These are phyloP conservation scores for Colletotrichum nymphaeae DNA, from an alignment of 2,329 filamentous ascomycete species.

Conservation along the genomic window DNA sequence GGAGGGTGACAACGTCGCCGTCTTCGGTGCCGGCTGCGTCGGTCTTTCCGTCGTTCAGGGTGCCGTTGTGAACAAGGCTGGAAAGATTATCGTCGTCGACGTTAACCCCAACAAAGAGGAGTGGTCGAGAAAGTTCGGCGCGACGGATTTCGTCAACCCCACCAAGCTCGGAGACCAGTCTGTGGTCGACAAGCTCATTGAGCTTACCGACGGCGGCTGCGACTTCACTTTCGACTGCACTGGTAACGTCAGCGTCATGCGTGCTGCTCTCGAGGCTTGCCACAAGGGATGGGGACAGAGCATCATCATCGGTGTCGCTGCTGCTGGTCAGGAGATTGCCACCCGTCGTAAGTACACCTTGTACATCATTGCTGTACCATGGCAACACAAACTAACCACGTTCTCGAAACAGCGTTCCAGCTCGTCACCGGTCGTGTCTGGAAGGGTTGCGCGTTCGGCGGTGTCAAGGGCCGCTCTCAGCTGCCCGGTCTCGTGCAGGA, in stretches of 20 bases:
- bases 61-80: slow-evolving; percentile 84
- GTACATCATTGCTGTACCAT: background rate
- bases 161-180: slow-evolving; percentile 80
- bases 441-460: slow-evolving; percentile 98
- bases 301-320: slow-evolving; percentile 97
- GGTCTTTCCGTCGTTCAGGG: slow-evolving; percentile 96
- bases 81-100: slow-evolving; percentile 78
- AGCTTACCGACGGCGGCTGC: slow-evolving; percentile 97
- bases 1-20: slow-evolving; percentile 86
- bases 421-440: slow-evolving; percentile 97
- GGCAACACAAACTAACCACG: background rate
- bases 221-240: slow-evolving; percentile 99
- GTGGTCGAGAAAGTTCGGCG: slow-evolving; percentile 95
- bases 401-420: slow-evolving; percentile 81
- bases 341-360: slow-evolving; percentile 80
- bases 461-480: slow-evolving; percentile 97
- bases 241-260: slow-evolving; percentile 95
- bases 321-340: slow-evolving; percentile 93
- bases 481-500: slow-evolving; percentile 88
- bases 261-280: slow-evolving; percentile 94
- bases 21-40: slow-evolving; percentile 97
- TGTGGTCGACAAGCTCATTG: slow-evolving; percentile 91
- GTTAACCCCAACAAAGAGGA: slow-evolving; percentile 91
- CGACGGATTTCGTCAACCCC: slow-evolving; percentile 97
- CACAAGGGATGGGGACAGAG: slow-evolving; percentile 99